These are phyloP conservation scores for Haplosporangium sp. DNA, from an alignment of 371 early-diverging fungal species.

Conservation along the genomic window DNA sequence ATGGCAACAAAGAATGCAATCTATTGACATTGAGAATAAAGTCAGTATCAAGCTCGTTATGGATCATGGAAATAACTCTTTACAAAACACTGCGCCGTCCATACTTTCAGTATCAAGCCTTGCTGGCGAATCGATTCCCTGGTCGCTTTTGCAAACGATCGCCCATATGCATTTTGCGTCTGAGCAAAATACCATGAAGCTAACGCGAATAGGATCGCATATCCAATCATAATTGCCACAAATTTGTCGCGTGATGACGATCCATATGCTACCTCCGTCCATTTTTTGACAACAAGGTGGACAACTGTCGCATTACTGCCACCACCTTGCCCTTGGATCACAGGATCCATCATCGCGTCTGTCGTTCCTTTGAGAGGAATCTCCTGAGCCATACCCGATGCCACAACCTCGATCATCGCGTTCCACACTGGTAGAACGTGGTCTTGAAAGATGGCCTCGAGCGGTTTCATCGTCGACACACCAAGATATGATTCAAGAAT, in stretches of 20 bases:
- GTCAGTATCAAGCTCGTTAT: not conserved
- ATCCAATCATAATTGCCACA: slow-evolving; percentile 53
- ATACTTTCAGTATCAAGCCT: slow-evolving; percentile 64
- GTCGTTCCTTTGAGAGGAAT: not conserved
- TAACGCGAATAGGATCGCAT: slow-evolving; percentile 35
- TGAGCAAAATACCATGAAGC: slow-evolving; percentile 44
- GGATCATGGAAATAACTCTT: not conserved
- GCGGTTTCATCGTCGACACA: slow-evolving; percentile 6
- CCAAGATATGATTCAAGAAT: slow-evolving; percentile 10
- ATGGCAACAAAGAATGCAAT: slow-evolving; percentile 83
- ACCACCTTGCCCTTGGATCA: not conserved
- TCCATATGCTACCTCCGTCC: slow-evolving; percentile 40
- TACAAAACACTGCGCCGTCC: not conserved
- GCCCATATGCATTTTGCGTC: slow-evolving; percentile 28
- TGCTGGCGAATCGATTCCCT: slow-evolving; percentile 66
- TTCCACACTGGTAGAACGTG: slow-evolving; percentile 21
- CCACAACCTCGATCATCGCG: slow-evolving; percentile 13
- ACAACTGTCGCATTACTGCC: slow-evolving; percentile 12
- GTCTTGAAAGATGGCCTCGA: slow-evolving; percentile 9
- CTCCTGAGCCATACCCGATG: not conserved
- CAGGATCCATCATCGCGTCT: not conserved
- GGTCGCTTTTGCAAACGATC: slow-evolving; percentile 56
- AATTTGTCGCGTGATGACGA: slow-evolving; percentile 52
- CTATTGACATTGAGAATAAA: slow-evolving; percentile 3
- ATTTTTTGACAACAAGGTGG: slow-evolving; percentile 21